Evolutionary conservation across 306 rosid species (phyloP).

Genomic region (Malus asiatica): DNA sequence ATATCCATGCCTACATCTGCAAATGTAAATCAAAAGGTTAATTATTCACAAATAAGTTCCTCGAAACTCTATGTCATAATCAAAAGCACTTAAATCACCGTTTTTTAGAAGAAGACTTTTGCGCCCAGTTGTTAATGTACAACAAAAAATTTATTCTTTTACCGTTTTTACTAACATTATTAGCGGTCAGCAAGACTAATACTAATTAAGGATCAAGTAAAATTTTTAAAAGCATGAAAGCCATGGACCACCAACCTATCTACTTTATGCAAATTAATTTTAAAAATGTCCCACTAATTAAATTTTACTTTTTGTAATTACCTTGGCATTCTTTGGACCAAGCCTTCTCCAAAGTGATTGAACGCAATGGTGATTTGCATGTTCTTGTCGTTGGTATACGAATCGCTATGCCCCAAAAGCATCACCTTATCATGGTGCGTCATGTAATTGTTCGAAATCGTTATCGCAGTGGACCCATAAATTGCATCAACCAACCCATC

Average conservation of each 20-base stretch:
- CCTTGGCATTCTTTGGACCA: constrained; percentile 98
- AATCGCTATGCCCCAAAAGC: constrained; percentile 85
- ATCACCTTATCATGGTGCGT: constrained; percentile 95
- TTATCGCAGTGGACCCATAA: constrained; percentile 75
- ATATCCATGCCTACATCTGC: constrained; percentile 93
- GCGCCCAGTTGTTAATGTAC: too few species aligned
- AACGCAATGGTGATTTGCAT: constrained; percentile 96
- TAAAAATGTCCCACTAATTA: background rate
- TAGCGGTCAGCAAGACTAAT: background rate
- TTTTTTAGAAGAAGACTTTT: too few species aligned
- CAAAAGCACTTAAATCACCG: too few species aligned
- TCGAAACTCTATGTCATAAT: too few species aligned
- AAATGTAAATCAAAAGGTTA: background rate
- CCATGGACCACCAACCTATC: background rate
- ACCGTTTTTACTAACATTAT: background rate
- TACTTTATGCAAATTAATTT: background rate
- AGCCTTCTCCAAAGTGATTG: constrained; percentile 96
- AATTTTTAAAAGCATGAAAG: background rate
- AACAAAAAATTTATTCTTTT: too few species aligned
- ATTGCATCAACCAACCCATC: constrained; percentile 90
- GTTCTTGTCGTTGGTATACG: constrained; percentile 74
- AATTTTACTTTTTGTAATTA: constrained; percentile 11
- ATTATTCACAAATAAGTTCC: background rate
- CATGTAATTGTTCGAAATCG: constrained; percentile 92
- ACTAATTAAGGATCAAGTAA: background rate